phyloP scores from a whole-genome alignment of 306 rosid species.

The Vigna hirtella region DNA sequence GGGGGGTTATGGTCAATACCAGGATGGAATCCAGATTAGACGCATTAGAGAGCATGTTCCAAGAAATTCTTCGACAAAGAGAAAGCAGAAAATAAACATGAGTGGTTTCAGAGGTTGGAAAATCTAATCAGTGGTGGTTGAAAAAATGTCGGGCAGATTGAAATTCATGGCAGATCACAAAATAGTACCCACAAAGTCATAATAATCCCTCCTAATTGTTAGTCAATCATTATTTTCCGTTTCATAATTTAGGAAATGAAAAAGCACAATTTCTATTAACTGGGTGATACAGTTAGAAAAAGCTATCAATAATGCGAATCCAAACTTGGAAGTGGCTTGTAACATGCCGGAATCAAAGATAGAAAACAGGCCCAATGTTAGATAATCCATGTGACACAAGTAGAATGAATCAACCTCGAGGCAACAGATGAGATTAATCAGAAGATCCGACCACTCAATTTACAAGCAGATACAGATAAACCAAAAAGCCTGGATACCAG shows the following conservation, averaged over 20 bases:
- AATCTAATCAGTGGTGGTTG: too few species aligned
- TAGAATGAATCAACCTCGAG: neutral
- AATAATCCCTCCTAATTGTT: too few species aligned
- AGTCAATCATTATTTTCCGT: neutral
- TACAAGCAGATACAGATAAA: too few species aligned
- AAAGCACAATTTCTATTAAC: neutral
- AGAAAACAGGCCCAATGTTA: conserved; percentile 18
- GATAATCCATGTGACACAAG: conserved; percentile 23
- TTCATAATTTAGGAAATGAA: conserved; percentile 12
- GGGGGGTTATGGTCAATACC: too few species aligned
- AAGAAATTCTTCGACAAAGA: too few species aligned
- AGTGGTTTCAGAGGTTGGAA: too few species aligned
- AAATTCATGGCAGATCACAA: too few species aligned
- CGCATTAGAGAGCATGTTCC: too few species aligned
- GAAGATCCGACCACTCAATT: conserved; percentile 19
- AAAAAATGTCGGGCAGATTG: too few species aligned
- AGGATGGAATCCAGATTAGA: too few species aligned
- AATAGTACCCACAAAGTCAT: too few species aligned
- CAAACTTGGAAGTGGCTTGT: conserved; percentile 5
- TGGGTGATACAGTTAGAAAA: conserved; percentile 12
- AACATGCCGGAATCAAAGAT: neutral
- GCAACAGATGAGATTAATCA: neutral
- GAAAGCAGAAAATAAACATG: too few species aligned
- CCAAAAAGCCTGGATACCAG: neutral
- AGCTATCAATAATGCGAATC: conserved; percentile 1